These are phyloP conservation scores for Gomphus bonarii DNA, from an alignment of 1,284 basidiomycete genomes.

Conservation along the genomic window DNA sequence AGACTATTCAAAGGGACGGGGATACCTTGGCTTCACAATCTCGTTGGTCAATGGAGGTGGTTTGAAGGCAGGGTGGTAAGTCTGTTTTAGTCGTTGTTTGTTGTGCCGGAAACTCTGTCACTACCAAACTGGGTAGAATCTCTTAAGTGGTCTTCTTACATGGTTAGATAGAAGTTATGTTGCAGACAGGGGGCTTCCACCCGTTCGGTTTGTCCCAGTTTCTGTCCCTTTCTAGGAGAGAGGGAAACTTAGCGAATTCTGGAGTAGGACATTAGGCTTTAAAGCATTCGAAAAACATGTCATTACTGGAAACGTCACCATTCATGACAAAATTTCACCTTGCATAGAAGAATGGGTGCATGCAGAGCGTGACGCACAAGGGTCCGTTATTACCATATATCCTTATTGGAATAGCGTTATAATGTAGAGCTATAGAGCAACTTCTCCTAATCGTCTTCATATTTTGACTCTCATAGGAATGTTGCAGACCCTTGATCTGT, in stretches of 20 bases:
- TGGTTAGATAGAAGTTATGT: constrained; percentile 26
- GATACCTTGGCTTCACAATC: constrained; percentile 39
- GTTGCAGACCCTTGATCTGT: constrained; percentile 44
- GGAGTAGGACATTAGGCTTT: constrained; percentile 41
- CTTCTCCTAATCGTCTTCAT: constrained; percentile 24
- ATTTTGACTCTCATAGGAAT: constrained; percentile 42
- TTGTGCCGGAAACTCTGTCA: not conserved
- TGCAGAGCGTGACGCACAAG: constrained; percentile 42
- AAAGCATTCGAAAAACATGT: constrained; percentile 31
- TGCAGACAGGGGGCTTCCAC: constrained; percentile 16
- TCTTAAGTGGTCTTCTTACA: constrained; percentile 23
- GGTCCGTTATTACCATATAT: constrained; percentile 11
- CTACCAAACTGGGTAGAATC: constrained; percentile 30
- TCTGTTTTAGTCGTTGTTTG: constrained; percentile 3
- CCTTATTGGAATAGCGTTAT: constrained; percentile 15
- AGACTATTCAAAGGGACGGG: constrained; percentile 25
- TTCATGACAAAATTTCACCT: constrained; percentile 35
- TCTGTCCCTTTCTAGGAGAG: not conserved
- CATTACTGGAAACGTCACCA: constrained; percentile 40
- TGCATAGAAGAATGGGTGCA: constrained; percentile 48
- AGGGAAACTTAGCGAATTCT: constrained; percentile 9
- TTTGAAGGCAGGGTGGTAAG: constrained; percentile 54
- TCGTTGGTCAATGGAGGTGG: constrained; percentile 47
- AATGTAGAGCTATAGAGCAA: constrained; percentile 8
- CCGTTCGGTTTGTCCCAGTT: constrained; percentile 19